A percentile compares a stretch with the other conserved stretches of the same genome.
phyloP scores from a whole-genome alignment of 768 basidiomycete genomes.

The Tephrocybe sp. region DNA sequence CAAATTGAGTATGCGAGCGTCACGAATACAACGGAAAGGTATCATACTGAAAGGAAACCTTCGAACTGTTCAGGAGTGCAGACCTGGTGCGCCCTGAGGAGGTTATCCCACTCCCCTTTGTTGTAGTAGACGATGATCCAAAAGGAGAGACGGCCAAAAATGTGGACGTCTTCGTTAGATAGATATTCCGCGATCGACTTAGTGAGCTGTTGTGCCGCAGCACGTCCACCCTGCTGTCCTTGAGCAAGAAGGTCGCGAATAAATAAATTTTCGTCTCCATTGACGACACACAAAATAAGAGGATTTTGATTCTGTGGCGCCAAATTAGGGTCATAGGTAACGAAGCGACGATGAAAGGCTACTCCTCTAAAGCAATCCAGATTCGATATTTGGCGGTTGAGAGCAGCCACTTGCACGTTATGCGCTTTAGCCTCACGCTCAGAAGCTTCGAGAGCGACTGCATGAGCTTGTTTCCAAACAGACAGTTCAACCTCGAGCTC shows the following conservation, averaged over 20 bases:
- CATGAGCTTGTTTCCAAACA: conserved; percentile 72
- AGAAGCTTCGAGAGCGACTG: conserved; percentile 57
- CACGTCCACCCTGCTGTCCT: conserved; percentile 66
- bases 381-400: conserved; percentile 63
- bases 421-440: conserved; percentile 66
- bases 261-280: conserved; percentile 73
- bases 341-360: background rate
- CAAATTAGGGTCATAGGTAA: conserved; percentile 1
- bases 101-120: conserved; percentile 52
- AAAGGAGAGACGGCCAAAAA: conserved; percentile 67
- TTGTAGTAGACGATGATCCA: conserved; percentile 77
- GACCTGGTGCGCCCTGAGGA: conserved; percentile 49
- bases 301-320: conserved; percentile 55
- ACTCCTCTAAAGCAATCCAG: conserved; percentile 51
- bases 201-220: conserved; percentile 64
- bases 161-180: conserved; percentile 57
- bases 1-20: background rate
- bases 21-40: background rate
- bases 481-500: conserved; percentile 70
- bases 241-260: conserved; percentile 54
- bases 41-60: conserved; percentile 55
- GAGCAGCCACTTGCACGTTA: conserved; percentile 63
- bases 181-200: conserved; percentile 70
- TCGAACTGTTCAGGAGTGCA: conserved; percentile 69
- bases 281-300: conserved; percentile 72